phyloP scores from a whole-genome alignment of 2,329 filamentous ascomycete species.

The Cercospora sojina region DNA sequence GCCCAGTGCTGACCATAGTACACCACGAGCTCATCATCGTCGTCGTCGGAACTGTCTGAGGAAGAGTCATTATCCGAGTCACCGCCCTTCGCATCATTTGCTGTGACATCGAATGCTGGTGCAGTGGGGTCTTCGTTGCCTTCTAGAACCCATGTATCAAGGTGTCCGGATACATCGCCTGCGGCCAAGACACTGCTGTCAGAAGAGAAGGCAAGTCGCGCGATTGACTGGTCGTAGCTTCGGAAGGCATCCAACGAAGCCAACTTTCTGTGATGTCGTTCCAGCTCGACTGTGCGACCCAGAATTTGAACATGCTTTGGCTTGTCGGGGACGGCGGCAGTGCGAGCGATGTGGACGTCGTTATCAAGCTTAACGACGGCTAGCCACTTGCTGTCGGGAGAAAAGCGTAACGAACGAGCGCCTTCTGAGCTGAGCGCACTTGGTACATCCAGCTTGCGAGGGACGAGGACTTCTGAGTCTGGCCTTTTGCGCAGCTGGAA shows the following conservation, averaged over 20 bases:
- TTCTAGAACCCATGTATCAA: slow-evolving; percentile 81
- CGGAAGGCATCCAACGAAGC: slow-evolving; percentile 48
- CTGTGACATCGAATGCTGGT: slow-evolving; percentile 40
- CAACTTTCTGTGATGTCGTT: slow-evolving; percentile 33
- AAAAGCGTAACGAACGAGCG: slow-evolving; percentile 68
- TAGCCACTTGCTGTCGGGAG: slow-evolving; percentile 69
- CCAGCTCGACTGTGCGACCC: slow-evolving; percentile 41
- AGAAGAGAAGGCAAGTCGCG: slow-evolving; percentile 72
- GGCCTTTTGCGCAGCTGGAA: slow-evolving; percentile 34
- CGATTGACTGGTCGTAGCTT: slow-evolving; percentile 75
- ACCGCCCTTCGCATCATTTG: slow-evolving; percentile 30
- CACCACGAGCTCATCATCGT: slow-evolving; percentile 54
- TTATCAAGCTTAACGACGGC: slow-evolving; percentile 53
- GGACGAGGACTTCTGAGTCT: slow-evolving; percentile 50
- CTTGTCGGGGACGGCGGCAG: slow-evolving; percentile 44
- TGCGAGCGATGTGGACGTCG: slow-evolving; percentile 49
- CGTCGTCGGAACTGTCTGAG: slow-evolving; percentile 35
- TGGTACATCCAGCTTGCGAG: slow-evolving; percentile 69
- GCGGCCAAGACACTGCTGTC: slow-evolving; percentile 77
- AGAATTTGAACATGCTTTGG: slow-evolving; percentile 42
- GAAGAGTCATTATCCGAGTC: slow-evolving; percentile 36
- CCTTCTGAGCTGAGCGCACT: slow-evolving; percentile 58
- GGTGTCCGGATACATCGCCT: slow-evolving; percentile 77
- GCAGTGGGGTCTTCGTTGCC: slow-evolving; percentile 53
- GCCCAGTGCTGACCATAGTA: slow-evolving; percentile 68